phyloP scores from a whole-genome alignment of 306 rosid species.

The Cercis canadensis region DNA sequence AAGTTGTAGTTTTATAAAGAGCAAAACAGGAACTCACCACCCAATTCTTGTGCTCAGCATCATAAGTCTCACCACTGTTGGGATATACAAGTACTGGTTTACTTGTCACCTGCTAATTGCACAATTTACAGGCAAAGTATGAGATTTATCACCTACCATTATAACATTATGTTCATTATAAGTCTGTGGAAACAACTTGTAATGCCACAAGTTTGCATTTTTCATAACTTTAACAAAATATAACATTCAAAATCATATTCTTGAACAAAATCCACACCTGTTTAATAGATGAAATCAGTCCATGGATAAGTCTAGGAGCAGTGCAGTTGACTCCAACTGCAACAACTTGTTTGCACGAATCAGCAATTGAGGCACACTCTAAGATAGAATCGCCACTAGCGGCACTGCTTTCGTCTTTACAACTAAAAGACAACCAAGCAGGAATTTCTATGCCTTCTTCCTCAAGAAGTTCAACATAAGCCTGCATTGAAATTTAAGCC shows the following conservation, averaged over 20 bases:
- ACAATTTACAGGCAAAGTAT: too few species aligned
- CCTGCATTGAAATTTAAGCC: constrained; percentile 49
- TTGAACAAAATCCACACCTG: constrained; percentile 51
- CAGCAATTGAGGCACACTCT: constrained; percentile 79
- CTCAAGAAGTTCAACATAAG: constrained; percentile 74
- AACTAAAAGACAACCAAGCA: constrained; percentile 85
- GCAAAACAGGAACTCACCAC: constrained; percentile 58
- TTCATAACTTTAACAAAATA: too few species aligned
- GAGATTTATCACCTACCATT: too few species aligned
- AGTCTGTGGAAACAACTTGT: too few species aligned
- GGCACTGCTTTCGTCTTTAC: constrained; percentile 74
- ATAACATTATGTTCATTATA: too few species aligned
- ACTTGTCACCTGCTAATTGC: constrained; percentile 60
- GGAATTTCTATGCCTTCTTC: constrained; percentile 83
- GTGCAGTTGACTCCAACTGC: constrained; percentile 94
- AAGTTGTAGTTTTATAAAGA: neutral
- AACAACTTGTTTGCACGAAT: constrained; percentile 65
- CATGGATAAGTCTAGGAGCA: constrained; percentile 81
- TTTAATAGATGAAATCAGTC: constrained; percentile 60
- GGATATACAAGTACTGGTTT: constrained; percentile 83
- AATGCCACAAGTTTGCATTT: neutral
- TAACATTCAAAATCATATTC: neutral
- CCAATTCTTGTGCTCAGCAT: constrained; percentile 68
- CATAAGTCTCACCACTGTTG: constrained; percentile 89
- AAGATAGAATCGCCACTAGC: constrained; percentile 77